phyloP scores from a whole-genome alignment of 148 eudicot species.

The Chenopodium formosanum region DNA sequence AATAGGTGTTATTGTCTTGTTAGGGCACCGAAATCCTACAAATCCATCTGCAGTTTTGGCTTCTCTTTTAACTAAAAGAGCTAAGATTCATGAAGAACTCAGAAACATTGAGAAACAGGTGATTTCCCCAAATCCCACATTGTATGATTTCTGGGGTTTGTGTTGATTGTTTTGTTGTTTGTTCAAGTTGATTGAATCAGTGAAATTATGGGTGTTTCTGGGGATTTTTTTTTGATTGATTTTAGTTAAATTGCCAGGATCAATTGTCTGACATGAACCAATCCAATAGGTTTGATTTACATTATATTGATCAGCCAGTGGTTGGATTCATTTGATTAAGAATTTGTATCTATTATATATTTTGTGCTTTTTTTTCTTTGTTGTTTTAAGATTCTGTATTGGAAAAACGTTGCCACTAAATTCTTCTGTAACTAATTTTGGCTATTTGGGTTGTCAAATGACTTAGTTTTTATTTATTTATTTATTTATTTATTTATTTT shows the following conservation, averaged over 20 bases:
- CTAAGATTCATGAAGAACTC: slow-evolving; percentile 88
- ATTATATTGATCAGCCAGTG: background rate
- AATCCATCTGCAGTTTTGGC: slow-evolving; percentile 78
- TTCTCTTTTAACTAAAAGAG: slow-evolving; percentile 68
- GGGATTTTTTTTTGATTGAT: background rate
- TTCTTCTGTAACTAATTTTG: background rate
- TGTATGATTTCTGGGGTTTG: slow-evolving; percentile 9
- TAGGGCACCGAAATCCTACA: slow-evolving; percentile 63
- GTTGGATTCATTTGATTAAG: background rate
- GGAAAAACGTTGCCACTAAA: background rate
- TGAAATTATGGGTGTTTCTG: background rate
- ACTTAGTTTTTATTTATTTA: too few relatives aligned
- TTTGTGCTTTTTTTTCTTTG: background rate
- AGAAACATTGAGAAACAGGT: slow-evolving; percentile 89
- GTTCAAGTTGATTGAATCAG: background rate
- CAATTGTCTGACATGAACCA: too few relatives aligned
- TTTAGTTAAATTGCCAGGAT: background rate
- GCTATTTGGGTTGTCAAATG: background rate
- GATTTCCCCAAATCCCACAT: background rate
- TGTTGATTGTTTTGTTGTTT: background rate
- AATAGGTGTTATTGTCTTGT: slow-evolving; percentile 9
- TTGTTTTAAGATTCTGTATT: background rate
- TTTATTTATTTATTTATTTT: background rate
- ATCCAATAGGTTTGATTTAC: background rate
- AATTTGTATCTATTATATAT: background rate